phyloP scores from a whole-genome alignment of 2,329 filamentous ascomycete genomes.

The Epichloe amarillans region DNA sequence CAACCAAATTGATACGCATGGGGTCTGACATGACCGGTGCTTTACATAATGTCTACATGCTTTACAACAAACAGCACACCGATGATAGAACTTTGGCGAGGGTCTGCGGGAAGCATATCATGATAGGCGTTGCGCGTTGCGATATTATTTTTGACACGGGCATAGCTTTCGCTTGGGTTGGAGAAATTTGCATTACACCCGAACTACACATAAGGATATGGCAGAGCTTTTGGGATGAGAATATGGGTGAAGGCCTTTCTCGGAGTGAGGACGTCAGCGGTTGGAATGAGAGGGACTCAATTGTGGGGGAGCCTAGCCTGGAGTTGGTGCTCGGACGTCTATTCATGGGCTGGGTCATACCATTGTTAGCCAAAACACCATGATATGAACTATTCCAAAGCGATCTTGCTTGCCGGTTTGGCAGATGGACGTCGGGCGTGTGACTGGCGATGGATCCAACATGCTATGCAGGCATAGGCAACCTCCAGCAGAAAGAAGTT shows the following conservation, averaged over 20 bases:
- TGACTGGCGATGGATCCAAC: background rate
- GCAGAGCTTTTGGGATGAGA: background rate
- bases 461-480: too few species aligned
- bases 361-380: slow-evolving; percentile 10
- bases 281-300: background rate
- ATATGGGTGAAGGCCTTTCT: background rate
- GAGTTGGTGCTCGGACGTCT: slow-evolving; percentile 8
- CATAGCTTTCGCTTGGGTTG: background rate
- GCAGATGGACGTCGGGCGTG: background rate
- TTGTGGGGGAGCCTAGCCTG: background rate
- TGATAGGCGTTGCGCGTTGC: slow-evolving; percentile 25
- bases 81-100: slow-evolving; percentile 17
- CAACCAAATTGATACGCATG: background rate
- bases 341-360: slow-evolving; percentile 5
- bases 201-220: slow-evolving; percentile 7
- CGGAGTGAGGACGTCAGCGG: background rate
- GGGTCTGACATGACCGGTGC: background rate
- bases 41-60: slow-evolving; percentile 3
- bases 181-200: slow-evolving; percentile 17
- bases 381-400: slow-evolving; percentile 1
- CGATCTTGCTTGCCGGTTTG: too few species aligned
- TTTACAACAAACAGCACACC: slow-evolving; percentile 5
- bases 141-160: slow-evolving; percentile 15
- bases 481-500: too few species aligned
- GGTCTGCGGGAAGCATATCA: slow-evolving; percentile 21